Evolutionary conservation across 2,329 filamentous ascomycete genomes (phyloP), one percentile per base, ranked within the genome.

Genomic region (Apiospora saccharicola): DNA sequence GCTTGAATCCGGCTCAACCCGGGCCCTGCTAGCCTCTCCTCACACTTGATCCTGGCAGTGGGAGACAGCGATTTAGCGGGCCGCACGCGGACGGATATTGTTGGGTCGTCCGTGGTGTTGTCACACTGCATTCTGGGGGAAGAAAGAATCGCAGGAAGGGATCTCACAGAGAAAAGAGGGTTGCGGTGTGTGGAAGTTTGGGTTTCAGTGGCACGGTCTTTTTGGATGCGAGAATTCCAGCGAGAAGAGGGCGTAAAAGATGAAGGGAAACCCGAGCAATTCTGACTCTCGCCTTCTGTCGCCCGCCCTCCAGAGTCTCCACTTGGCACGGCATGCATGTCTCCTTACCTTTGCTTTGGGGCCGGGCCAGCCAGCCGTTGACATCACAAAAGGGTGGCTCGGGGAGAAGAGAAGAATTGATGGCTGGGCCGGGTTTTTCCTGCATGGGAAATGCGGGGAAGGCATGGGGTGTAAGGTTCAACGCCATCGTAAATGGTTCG

Each of bases 1-100:
- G 67, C 16, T 67, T 74, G 69, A 16, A 73, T 41, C 34, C 51
- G 69, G 46, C 43, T 67, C 19, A 69, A 51, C n/a, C 49, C 34
- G 47, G 41, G 26, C 49, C 49, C 34, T 12, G 12, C 69, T 67
- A 61, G 69, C 16, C 69, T 67, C 30, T 64, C 67, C 67, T 73
- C 70, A 67, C 51, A 34, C 67, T 70, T 71, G 69, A 67, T 44
- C 37, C 46, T 51, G 19, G 67, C 47, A 43, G 47, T 64, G 26
- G 68, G 30, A 70, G 71, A 51, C 51, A 53, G 46, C 2, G 34
- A 41, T n/a, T 49, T 46, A 22, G 68, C 46, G 68, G 68, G 30
- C 46, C 26, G 68, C 10, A 47, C 41, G 24, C n/a, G 41, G 14
- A 47, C 41, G 34, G 68, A 12, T n/a, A 41, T 53, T 4, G 46